Conservation (phyloP, 1,139 yeast species). For the Debaryomycetaceae sp. region DNA sequence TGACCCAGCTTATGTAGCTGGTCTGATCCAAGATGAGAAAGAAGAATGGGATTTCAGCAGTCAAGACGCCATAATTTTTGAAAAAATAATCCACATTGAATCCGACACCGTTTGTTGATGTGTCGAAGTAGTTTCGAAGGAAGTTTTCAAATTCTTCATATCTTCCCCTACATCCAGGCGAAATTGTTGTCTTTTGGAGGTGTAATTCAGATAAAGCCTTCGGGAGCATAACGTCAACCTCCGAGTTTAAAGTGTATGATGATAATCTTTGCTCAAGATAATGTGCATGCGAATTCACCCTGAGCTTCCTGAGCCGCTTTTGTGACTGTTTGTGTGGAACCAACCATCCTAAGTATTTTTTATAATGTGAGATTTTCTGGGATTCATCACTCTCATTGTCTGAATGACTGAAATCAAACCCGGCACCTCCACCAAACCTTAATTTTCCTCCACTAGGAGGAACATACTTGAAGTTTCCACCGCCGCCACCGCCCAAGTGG, state of each 20-base stretch:
- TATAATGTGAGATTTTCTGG: neutral
- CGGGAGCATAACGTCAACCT: neutral
- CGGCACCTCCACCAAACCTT: constrained; percentile 28
- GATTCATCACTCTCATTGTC: constrained; percentile 2
- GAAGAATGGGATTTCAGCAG: constrained; percentile 5
- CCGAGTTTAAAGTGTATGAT: constrained; percentile 4
- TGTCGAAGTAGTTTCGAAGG: constrained; percentile 2
- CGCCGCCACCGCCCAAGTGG: constrained; percentile 17
- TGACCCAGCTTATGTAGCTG: constrained; percentile 9
- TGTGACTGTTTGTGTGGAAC: neutral
- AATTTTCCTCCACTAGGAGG: constrained; percentile 22
- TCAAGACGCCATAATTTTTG: constrained; percentile 4
- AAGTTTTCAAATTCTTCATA: constrained; percentile 2
- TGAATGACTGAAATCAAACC: constrained; percentile 19
- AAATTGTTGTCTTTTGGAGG: neutral
- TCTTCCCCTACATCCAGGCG: constrained; percentile 1
- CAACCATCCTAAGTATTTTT: neutral
- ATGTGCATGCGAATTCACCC: neutral
- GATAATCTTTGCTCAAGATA: constrained; percentile 4
- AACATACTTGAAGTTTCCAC: constrained; percentile 22
- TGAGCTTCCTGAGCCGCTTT: neutral
- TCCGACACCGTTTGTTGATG: neutral
- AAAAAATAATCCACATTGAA: constrained; percentile 14
- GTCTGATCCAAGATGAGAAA: constrained; percentile 9
- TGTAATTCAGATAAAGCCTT: neutral